Evolutionary conservation across 495 filamentous ascomycete genomes (phyloP), one percentile per base, ranked within the genome.

Genomic region (Penicillium parvum): DNA sequence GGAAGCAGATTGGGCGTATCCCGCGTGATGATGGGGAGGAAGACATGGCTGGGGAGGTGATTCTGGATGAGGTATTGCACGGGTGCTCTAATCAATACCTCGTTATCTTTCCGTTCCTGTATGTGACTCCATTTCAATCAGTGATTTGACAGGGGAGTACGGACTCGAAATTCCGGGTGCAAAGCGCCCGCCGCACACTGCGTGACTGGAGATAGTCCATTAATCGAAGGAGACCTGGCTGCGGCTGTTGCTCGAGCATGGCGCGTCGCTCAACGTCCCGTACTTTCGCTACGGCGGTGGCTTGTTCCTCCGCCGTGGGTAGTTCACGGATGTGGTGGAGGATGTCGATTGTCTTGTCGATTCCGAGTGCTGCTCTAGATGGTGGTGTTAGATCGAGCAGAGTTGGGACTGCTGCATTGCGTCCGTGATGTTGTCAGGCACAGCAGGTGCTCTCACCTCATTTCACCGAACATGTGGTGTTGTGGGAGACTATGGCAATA

Each of bases 141-240:
- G n/a, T 1, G 2, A 6, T 5, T 6, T 4, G 3, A 30, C 7
- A 14, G 14, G 16, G 11, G 1, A 19, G 5, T 18, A 19, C 65
- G 37, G 71, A 80, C 75, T 95, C 89, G 53, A 96, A 96, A 70
- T 98, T 98, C 55, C 92, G 75, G 5, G 92, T 98, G 67, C 90
- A 95, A 46, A 98, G 86, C 0, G 76, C 92, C 60, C 92, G 88
- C 40, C 71, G 77, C 1, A 96, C 55, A 1, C 64, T 61, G 14
- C 73, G 72, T 4, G 65, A 59, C 49, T 94, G 79, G 0, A 96
- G 75, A 63, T 92, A 96, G 20, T 77, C 63, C 82, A 96, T 92
- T 19, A 98, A 65, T 5, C 66, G 53, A 0, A 70, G 55, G 1
- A 96, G 77, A 2, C 92, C 92, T 0, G 84, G 80, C 60, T 95